Evolutionary conservation across 768 basidiomycete genomes (phyloP), one percentile per base, ranked within the genome.

Genomic region (Auriscalpium vulgare): DNA sequence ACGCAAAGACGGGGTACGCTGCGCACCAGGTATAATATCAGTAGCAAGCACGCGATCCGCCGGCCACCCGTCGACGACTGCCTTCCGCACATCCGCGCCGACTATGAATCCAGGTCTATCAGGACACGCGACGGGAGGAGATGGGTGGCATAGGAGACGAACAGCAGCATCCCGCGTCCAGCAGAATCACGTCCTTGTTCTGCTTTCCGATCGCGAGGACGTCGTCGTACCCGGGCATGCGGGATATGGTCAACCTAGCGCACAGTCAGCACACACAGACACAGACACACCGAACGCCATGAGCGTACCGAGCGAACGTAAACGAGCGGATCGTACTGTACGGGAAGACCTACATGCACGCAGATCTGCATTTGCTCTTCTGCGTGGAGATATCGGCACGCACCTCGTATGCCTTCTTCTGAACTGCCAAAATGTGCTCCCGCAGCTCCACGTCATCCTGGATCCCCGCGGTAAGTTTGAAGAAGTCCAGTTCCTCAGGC

Each of bases 151-250:
- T 29, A 29, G 2, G 23, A 29, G 9, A 58, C 75, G 55, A 50
- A 78, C 77, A 70, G 60, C 75, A 77, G 56, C 74, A 79, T 10
- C 73, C 77, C 13, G 74, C 63, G 43, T 80, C 78, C 14, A 80
- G 66, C 17, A 78, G 62, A 5, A 79, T 65, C 0, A 70, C 74
- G 6, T 66, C 66, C 1, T 56, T 51, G 16, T 69, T 69, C 34
- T 71, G 68, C 47, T 58, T 63, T 10, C 69, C 75, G 10, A 79
- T 66, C 37, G 63, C 62, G 2, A 79, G 66, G 4, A 74, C 57
- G 7, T 63, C 53, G 2, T 57, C n/a, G 55, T 72, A 72, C 5
- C 56, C 63, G 2, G 65, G 66, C 40, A 65, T 54, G 47, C 62
- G 58, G 1, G 66, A 43, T 10, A 69, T 62, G 48, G 62, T 65